These are phyloP conservation scores for Cucurbita pepo DNA, from an alignment of 306 rosid species.

Conservation along the genomic window DNA sequence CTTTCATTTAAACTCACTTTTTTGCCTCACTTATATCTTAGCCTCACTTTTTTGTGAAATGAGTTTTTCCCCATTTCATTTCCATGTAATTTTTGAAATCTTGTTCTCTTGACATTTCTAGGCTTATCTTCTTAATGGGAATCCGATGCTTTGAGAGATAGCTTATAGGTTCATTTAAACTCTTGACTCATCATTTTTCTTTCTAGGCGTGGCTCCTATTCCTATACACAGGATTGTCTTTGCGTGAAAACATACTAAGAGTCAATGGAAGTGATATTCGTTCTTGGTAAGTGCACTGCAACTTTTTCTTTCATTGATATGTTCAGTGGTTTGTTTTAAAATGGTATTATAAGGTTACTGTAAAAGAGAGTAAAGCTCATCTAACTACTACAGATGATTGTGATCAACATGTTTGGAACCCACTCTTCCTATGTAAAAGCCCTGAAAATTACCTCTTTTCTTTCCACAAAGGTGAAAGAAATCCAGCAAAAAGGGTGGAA, in stretches of 20 bases:
- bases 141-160: neutral
- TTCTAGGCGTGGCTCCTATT: constrained; percentile 89
- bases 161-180: constrained; percentile 1
- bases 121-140: neutral
- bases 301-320: neutral
- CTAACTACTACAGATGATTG: neutral
- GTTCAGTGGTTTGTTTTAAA: neutral
- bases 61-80: no score
- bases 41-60: no score
- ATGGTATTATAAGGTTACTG: neutral
- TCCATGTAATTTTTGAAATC: neutral
- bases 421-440: neutral
- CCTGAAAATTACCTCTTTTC: neutral
- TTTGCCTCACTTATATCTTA: neutral
- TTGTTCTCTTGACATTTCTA: neutral
- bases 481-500: no score
- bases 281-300: constrained; percentile 45
- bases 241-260: constrained; percentile 90
- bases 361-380: neutral
- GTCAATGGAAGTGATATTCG: constrained; percentile 96
- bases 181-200: constrained; percentile 4
- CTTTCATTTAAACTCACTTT: no score
- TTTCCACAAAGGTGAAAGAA: neutral
- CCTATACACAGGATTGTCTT: constrained; percentile 85
- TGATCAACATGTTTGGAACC: neutral